These are phyloP conservation scores for Rasamsonia emersonii DNA, from an alignment of 2,329 filamentous ascomycete genomes.

Conservation along the genomic window DNA sequence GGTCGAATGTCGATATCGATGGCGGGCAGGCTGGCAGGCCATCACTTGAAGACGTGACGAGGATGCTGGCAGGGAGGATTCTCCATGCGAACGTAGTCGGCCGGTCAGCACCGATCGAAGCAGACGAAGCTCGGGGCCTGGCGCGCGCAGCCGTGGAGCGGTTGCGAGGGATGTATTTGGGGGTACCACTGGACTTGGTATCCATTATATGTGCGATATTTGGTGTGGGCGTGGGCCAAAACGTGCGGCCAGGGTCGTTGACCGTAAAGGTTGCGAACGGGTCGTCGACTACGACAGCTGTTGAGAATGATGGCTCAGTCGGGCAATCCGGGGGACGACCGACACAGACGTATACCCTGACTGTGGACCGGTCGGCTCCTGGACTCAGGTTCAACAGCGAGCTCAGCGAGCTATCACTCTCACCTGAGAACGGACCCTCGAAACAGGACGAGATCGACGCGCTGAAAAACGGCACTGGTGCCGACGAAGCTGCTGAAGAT, in stretches of 20 bases:
- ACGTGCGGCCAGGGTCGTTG: constrained; percentile 25
- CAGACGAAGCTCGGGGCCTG: constrained; percentile 23
- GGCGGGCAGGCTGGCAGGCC: constrained; percentile 11
- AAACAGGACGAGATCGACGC: constrained; percentile 1
- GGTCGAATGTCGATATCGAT: constrained; percentile 7
- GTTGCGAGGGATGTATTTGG: constrained; percentile 20
- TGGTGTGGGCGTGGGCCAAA: constrained; percentile 28
- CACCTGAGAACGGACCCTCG: background rate
- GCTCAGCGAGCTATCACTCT: constrained; percentile 4
- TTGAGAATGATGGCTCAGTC: constrained; percentile 3
- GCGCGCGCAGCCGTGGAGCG: constrained; percentile 24
- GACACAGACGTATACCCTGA: constrained; percentile 3
- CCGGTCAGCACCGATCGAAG: constrained; percentile 17
- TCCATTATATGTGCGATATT: constrained; percentile 24
- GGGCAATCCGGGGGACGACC: background rate
- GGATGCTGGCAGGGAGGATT: constrained; percentile 24
- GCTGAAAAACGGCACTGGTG: background rate
- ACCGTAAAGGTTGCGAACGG: constrained; percentile 17
- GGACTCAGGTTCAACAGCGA: constrained; percentile 6
- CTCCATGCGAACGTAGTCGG: constrained; percentile 21
- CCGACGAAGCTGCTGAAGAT: constrained; percentile 8
- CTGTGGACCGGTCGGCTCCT: constrained; percentile 3
- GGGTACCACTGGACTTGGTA: constrained; percentile 15
- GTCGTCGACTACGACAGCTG: too few species aligned
- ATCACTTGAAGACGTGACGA: constrained; percentile 23